A percentile compares a stretch with the other conserved stretches of the same genome.
phyloP scores from a whole-genome alignment of 768 basidiomycete species.

The Suillus hirtellus region DNA sequence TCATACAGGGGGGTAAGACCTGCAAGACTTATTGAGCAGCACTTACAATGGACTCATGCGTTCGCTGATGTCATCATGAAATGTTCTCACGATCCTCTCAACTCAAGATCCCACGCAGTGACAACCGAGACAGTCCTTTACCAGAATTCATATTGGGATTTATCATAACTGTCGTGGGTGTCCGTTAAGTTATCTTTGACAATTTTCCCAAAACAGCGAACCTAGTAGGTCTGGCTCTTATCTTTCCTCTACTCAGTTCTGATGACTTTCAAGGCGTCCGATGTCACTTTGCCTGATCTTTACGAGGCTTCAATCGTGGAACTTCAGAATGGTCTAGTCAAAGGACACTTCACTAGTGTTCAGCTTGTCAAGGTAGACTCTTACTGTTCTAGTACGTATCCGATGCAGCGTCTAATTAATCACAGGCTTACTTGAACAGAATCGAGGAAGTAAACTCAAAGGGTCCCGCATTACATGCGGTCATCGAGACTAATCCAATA shows the following conservation, averaged over 20 bases:
- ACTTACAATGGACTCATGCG: no score
- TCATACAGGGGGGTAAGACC: no score
- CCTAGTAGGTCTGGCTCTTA: background rate
- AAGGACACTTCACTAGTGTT: background rate
- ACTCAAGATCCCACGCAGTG: no score
- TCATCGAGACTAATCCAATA: conserved; percentile 56
- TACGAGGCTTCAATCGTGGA: background rate
- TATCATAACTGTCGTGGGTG: no score
- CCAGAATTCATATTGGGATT: no score
- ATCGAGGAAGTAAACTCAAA: conserved; percentile 70
- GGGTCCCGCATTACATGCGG: conserved; percentile 56
- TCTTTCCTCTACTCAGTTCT: background rate
- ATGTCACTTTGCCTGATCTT: background rate
- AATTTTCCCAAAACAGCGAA: background rate
- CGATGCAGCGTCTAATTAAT: background rate
- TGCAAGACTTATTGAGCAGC: no score
- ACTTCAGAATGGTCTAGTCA: background rate
- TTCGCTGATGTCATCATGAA: no score
- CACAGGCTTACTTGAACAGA: conserved; percentile 62
- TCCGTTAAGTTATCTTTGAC: background rate
- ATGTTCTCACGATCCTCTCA: no score
- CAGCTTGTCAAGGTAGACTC: background rate
- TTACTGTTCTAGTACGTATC: conserved; percentile 9
- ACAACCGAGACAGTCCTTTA: no score
- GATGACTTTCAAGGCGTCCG: background rate